These are phyloP conservation scores for Globisporangium nagaii DNA, from an alignment of 352 stramenopile genomes.

Conservation along the genomic window DNA sequence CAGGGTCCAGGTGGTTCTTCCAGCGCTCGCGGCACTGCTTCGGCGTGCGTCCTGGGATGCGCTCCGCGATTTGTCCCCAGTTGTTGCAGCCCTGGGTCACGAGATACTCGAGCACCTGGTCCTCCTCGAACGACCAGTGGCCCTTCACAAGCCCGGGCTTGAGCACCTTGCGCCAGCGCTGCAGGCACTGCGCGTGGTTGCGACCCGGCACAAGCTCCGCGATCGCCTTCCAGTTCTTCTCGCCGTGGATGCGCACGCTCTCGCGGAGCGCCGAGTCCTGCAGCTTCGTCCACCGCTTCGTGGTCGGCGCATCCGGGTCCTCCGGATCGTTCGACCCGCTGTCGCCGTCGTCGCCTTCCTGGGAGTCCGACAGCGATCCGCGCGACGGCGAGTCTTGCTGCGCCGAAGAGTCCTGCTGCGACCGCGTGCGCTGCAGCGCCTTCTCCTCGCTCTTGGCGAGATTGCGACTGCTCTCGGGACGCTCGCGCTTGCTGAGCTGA, in stretches of 20 bases:
- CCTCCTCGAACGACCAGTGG: slow-evolving; percentile 94
- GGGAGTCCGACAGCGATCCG: slow-evolving; percentile 13
- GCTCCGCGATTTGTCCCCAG: slow-evolving; percentile 90
- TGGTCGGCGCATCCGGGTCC: slow-evolving; percentile 69
- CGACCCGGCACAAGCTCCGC: slow-evolving; percentile 76
- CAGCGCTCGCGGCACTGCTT: slow-evolving; percentile 90
- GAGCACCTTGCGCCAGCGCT: slow-evolving; percentile 91
- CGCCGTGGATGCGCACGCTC: slow-evolving; percentile 75
- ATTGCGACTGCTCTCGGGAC: slow-evolving; percentile 55
- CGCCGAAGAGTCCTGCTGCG: slow-evolving; percentile 17
- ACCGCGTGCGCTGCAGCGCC: slow-evolving; percentile 53
- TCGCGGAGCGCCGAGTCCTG: slow-evolving; percentile 81
- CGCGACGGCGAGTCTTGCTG: slow-evolving; percentile 2
- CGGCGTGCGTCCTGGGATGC: slow-evolving; percentile 89
- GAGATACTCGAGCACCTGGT: slow-evolving; percentile 89
- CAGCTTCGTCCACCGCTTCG: slow-evolving; percentile 85
- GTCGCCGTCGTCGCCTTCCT: slow-evolving; percentile 32
- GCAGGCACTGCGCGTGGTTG: slow-evolving; percentile 86
- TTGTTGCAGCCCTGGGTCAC: slow-evolving; percentile 90
- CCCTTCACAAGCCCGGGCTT: slow-evolving; percentile 94
- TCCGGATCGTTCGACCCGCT: slow-evolving; percentile 22
- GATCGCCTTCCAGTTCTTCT: slow-evolving; percentile 90
- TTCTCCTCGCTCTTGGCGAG: slow-evolving; percentile 60
- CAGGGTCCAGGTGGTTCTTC: slow-evolving; percentile 86
- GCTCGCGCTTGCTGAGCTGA: slow-evolving; percentile 57